Percentiles rank a stretch among this genome's conserved stretches.
Conservation (phyloP, 2,329 filamentous ascomycete genomes). For the Aspergillus oerlinghausenensis region DNA sequence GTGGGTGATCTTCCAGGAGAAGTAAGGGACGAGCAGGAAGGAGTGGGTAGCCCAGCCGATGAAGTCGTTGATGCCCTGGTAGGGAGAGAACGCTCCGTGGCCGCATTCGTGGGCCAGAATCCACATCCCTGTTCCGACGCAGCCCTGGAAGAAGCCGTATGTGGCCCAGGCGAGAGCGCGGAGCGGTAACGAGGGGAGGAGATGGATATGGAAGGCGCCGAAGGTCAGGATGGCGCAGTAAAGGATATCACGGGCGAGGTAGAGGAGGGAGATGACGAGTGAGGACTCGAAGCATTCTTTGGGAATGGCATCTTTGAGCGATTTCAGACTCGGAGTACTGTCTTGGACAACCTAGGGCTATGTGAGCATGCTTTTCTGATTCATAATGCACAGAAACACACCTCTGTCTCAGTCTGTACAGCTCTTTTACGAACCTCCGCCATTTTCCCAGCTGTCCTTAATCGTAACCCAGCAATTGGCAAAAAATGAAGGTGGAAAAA, state of each 20-base stretch:
- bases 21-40: conserved; percentile 63
- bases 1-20: conserved; percentile 69
- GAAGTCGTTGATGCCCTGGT: conserved; percentile 54
- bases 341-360: neutral
- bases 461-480: neutral
- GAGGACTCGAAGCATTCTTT: conserved; percentile 59
- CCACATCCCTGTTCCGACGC: conserved; percentile 65
- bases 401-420: neutral
- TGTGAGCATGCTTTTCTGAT: neutral
- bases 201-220: conserved; percentile 52
- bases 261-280: conserved; percentile 48
- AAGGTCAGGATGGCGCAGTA: conserved; percentile 49
- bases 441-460: neutral
- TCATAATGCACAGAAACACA: neutral
- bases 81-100: conserved; percentile 62
- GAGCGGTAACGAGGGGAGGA: conserved; percentile 42
- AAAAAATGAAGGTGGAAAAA: neutral
- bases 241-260: conserved; percentile 53
- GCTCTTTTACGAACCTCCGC: neutral
- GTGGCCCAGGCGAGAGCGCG: conserved; percentile 50
- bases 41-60: conserved; percentile 64
- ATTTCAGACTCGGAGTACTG: conserved; percentile 10
- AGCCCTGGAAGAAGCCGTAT: conserved; percentile 62
- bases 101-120: conserved; percentile 68
- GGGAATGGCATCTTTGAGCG: conserved; percentile 49